These are phyloP conservation scores for Sugiyamaella japonica DNA, from an alignment of 1,139 yeast genomes.

Conservation along the genomic window DNA sequence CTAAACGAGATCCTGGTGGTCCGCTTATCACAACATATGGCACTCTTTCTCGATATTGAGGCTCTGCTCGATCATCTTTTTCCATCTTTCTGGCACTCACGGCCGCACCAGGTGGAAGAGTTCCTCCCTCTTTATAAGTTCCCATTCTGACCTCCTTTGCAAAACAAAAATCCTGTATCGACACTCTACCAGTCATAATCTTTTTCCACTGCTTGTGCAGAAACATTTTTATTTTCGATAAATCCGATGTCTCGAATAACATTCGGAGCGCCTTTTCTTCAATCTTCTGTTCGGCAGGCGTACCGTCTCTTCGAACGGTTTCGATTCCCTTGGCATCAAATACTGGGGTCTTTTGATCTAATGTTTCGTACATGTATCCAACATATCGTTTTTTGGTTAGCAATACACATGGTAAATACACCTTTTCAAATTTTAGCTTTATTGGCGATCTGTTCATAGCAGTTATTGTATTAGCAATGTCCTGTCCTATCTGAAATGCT, in stretches of 20 bases:
- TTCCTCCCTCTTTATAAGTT: conserved; percentile 65
- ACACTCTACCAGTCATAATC: conserved; percentile 59
- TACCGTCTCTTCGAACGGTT: conserved; percentile 90
- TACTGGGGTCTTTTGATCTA: conserved; percentile 54
- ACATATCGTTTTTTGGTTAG: conserved; percentile 88
- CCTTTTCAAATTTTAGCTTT: conserved; percentile 84
- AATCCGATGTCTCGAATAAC: conserved; percentile 69
- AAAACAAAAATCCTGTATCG: conserved; percentile 83
- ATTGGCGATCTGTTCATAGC: conserved; percentile 77
- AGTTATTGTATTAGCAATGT: conserved; percentile 65
- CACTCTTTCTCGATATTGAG: conserved; percentile 85
- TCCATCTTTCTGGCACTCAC: conserved; percentile 63
- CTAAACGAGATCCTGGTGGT: conserved; percentile 59
- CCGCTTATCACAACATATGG: conserved; percentile 82
- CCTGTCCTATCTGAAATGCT: conserved; percentile 73
- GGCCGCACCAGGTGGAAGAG: conserved; percentile 89
- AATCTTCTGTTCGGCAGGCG: conserved; percentile 86
- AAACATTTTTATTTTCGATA: conserved; percentile 67
- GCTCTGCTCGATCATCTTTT: conserved; percentile 70
- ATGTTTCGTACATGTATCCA: conserved; percentile 72
- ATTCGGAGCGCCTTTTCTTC: conserved; percentile 67
- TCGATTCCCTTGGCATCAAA: conserved; percentile 98
- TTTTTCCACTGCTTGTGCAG: conserved; percentile 65
- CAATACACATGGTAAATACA: conserved; percentile 81
- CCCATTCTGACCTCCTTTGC: conserved; percentile 90